Conservation (phyloP, 2,329 filamentous ascomycete species). For the Nemania abortiva region DNA sequence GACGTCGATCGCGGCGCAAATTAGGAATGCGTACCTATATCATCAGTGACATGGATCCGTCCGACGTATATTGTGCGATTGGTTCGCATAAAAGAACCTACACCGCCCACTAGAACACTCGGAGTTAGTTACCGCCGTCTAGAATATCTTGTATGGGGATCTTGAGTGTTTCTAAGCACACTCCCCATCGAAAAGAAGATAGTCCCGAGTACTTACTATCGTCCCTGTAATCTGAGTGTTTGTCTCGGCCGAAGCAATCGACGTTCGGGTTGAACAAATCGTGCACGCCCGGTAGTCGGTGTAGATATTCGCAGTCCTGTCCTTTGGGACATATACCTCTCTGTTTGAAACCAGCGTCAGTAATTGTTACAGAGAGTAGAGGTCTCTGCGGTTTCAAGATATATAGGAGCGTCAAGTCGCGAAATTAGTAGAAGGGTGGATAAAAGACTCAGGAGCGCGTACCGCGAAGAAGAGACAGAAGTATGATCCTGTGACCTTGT, state of each 20-base stretch:
- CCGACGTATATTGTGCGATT: conserved; percentile 96
- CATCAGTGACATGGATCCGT: conserved; percentile 93
- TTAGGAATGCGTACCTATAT: conserved; percentile 67
- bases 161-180: too few species aligned
- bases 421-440: not conserved
- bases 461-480: conserved; percentile 91
- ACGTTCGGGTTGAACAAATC: conserved; percentile 94
- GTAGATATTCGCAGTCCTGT: conserved; percentile 93
- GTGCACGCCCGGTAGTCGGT: conserved; percentile 85
- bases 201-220: not conserved
- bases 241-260: conserved; percentile 95
- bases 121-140: too few species aligned
- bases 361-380: not conserved
- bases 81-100: conserved; percentile 91
- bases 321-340: conserved; percentile 86
- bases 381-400: not conserved
- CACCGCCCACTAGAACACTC: conserved; percentile 76
- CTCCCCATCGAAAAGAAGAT: too few species aligned
- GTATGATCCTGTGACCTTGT: conserved; percentile 81
- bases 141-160: not conserved
- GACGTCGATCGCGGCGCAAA: not conserved
- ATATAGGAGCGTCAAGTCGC: not conserved
- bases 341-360: conserved; percentile 25
- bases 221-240: conserved; percentile 91
- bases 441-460: not conserved